Base-by-base conservation (phyloP, 129 eudicot species). In the Cynara cardunculus region DNA sequence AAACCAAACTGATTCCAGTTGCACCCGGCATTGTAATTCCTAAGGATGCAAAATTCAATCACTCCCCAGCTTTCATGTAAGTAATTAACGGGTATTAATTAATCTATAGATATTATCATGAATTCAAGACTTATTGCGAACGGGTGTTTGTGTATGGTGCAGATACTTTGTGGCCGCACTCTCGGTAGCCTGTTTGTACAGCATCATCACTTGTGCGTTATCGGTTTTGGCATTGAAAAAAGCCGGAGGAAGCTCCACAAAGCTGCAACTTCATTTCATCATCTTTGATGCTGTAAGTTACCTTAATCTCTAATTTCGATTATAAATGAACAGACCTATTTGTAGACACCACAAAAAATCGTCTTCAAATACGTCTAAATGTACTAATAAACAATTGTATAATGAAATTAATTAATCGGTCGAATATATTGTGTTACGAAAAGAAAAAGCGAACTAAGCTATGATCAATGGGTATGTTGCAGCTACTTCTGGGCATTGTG, bases 41-140 rank as follows among this genome's bases (percentile, higher is more conserved):
- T 0, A 0, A 72, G n/a, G 10, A 78, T 21, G 90, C 97, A 1
- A 86, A 90, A 46, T 94, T 90, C 69, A 72, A 67, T 0, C 69
- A 92, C 16, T 87, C 93, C 5, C 97, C 97, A 10, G 94, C 98
- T 53, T 86, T 87, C 90, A 78, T 92, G 97, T 92, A 85, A 86
- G 93, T 67, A 70, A n/a, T 49, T 49, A 9, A 25, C 24, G 41
- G 3, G 44, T 69, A 46, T 46, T 46, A 14, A 14, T 49, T 49
- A 49, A 49, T 49, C n/a, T n/a, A n/a, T n/a, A n/a, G n/a, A n/a
- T n/a, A n/a, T n/a, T n/a, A n/a, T n/a, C n/a, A n/a, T n/a, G n/a
- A n/a, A n/a, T 4, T 1, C 7, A 3, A 49, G 62, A 49, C 21
- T 49, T 49, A 49, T 49, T 18, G 19, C n/a, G 7, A 11, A 10